Percentiles rank a stretch among this genome's conserved stretches.
These are phyloP conservation scores for Capsicum rhomboideum DNA, from an alignment of 257 asterid species.

Conservation along the genomic window DNA sequence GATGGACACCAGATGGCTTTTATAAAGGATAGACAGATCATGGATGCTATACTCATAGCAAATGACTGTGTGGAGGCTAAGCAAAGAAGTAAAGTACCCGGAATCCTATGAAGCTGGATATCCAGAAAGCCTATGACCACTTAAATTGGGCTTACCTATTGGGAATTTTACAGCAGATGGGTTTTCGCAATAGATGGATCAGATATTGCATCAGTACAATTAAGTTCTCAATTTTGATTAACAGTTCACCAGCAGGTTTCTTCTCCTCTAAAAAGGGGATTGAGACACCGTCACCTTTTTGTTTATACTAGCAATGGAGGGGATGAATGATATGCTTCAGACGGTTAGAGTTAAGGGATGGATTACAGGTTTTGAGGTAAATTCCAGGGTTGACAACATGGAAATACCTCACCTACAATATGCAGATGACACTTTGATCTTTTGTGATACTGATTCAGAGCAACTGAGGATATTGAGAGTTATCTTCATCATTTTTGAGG, in stretches of 20 bases:
- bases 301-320: not conserved
- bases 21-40: too few species aligned
- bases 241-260: not conserved
- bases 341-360: not conserved
- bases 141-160: not conserved
- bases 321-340: not conserved
- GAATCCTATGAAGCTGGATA: not conserved
- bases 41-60: not conserved
- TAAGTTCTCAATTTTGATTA: not conserved
- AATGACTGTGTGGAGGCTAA: not conserved
- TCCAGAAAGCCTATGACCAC: not conserved
- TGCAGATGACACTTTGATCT: too few species aligned
- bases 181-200: not conserved
- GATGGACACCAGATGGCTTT: too few species aligned
- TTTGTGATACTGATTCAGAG: too few species aligned
- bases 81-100: not conserved
- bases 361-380: not conserved
- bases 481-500: too few species aligned
- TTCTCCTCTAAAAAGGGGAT: not conserved
- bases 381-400: too few species aligned
- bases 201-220: not conserved
- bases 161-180: not conserved
- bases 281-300: not conserved
- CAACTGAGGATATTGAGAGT: too few species aligned
- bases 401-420: too few species aligned